Evolutionary conservation across 805 yeast genomes (phyloP).

Genomic region (Kluyveromyces dobzhanskii): DNA sequence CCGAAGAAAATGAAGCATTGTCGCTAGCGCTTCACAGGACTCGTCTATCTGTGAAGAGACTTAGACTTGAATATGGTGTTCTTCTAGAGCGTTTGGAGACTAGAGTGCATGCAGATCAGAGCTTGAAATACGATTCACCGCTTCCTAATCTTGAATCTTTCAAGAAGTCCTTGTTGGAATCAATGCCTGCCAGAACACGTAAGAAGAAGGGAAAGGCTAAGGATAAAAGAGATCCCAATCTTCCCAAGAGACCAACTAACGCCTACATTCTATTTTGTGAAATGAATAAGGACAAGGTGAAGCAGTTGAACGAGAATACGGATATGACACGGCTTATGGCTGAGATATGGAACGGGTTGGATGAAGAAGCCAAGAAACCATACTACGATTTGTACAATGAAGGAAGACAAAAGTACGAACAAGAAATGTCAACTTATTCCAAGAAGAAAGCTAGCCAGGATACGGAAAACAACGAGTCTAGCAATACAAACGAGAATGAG

Average conservation of each 20-base stretch:
- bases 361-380: constrained; percentile 61
- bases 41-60: constrained; percentile 62
- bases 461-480: constrained; percentile 12
- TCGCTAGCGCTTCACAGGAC: constrained; percentile 72
- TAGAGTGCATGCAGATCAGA: constrained; percentile 33
- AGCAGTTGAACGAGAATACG: constrained; percentile 44
- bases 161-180: constrained; percentile 16
- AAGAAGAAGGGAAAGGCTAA: constrained; percentile 28
- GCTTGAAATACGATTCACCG: constrained; percentile 22
- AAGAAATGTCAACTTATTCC: constrained; percentile 54
- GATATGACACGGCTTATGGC: constrained; percentile 76
- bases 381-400: constrained; percentile 69
- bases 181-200: constrained; percentile 23
- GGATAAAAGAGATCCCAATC: constrained; percentile 61
- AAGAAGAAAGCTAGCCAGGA: constrained; percentile 12
- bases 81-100: constrained; percentile 72
- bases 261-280: constrained; percentile 87
- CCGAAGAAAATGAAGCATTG: constrained; percentile 67
- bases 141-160: constrained; percentile 25
- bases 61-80: constrained; percentile 75
- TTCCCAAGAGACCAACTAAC: constrained; percentile 85
- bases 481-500: constrained; percentile 8
- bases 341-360: constrained; percentile 76
- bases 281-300: constrained; percentile 66
- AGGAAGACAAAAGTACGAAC: constrained; percentile 66